Base-by-base conservation (phyloP, 2,329 filamentous ascomycete species). In the Trichothecium sympodiale region DNA sequence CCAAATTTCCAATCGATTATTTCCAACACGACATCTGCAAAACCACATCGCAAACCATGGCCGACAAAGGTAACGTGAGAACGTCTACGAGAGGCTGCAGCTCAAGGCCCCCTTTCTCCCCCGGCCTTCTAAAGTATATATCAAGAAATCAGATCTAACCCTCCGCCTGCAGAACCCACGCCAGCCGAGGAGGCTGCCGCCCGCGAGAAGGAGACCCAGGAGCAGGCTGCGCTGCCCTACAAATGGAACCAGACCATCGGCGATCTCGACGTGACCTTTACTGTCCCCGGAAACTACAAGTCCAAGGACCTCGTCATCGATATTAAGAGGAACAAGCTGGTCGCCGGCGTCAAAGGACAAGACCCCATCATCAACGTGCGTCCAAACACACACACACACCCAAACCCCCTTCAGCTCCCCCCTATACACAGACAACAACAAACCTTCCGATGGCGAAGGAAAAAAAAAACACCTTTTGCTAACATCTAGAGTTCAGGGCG, bases 191-290 rank as follows among this genome's bases (percentile, higher is more conserved):
- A 69, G 46, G 75, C 69, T 9, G 73, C 73, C 15, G 68, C 71
- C 39, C 67, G 65, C 45, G 80, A 77, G 42, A 79, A 80, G 56
- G 87, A 98, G 64, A 69, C 74, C 38, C 82, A 80, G 49, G 91
- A 98, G 64, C 91, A 98, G 67, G 82, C 79, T 29, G 75, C 80
- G 17, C 78, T 98, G 29, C 91, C 91, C 1, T 98, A 98, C 77
- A 91, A 93, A 65, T 98, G 91, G 91, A 83, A 74, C 9, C 91
- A 98, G 64, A 88, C 83, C 17, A 94, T 98, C 56, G 71, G 71
- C 47, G 91, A 96, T 54, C 65, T 95, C 41, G 85, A 94, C 54
- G 64, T 96, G 50, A 80, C 72, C 34, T 71, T 93, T 40, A 66
- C 73, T 18, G 77, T 98, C 1, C 82, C 89, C 0, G 81, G 72